These are phyloP conservation scores for Thelonectria discophora DNA, from an alignment of 2,329 filamentous ascomycete genomes.

Conservation along the genomic window DNA sequence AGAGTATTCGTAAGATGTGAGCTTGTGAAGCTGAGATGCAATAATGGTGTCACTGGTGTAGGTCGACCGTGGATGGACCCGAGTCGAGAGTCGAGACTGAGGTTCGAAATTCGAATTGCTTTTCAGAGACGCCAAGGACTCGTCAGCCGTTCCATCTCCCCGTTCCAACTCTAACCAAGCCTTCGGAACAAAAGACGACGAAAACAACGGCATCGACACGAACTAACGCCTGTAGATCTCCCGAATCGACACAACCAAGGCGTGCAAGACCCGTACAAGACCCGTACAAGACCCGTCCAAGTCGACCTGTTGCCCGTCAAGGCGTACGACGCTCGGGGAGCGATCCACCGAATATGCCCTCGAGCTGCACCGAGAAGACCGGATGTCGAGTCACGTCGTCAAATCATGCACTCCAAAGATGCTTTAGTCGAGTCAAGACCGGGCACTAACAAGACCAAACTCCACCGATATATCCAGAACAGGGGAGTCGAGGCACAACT, in stretches of 20 bases:
- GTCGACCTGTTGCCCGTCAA: background rate
- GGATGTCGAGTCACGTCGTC: conserved; percentile 14
- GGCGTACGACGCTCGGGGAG: conserved; percentile 4
- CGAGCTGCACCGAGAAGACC: conserved; percentile 9
- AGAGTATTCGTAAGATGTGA: too few species aligned
- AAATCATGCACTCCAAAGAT: background rate
- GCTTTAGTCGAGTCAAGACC: conserved; percentile 1
- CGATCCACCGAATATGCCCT: conserved; percentile 11
- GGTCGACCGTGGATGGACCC: too few species aligned
- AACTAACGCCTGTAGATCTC: conserved; percentile 3
- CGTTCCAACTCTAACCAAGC: background rate
- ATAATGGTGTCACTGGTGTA: background rate
- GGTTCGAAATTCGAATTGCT: background rate
- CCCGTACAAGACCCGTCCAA: too few species aligned
- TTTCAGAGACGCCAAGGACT: background rate
- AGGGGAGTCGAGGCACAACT: conserved; percentile 15
- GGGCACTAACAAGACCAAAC: background rate
- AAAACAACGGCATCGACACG: background rate
- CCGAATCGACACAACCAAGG: background rate
- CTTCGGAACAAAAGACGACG: background rate
- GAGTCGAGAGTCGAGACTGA: too few species aligned
- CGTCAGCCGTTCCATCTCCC: background rate
- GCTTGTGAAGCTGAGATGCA: background rate
- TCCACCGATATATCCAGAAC: conserved; percentile 9
- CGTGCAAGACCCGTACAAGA: background rate